These are phyloP conservation scores for Geosmithia flava DNA, from an alignment of 2,329 filamentous ascomycete genomes.

Conservation along the genomic window DNA sequence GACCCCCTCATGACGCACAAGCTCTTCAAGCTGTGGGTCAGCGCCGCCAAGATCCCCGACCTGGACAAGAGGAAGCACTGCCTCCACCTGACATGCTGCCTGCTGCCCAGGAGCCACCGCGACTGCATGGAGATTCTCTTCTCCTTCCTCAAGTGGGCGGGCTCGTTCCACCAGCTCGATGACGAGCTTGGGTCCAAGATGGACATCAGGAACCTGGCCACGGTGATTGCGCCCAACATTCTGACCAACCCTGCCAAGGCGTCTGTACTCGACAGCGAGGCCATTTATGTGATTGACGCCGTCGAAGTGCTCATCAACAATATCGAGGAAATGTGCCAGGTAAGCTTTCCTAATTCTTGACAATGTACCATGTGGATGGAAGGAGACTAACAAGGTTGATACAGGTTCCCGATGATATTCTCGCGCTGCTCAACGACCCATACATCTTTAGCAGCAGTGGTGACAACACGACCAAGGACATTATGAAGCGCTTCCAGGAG, in stretches of 20 bases:
- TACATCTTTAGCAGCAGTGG: constrained; percentile 68
- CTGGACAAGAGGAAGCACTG: constrained; percentile 72
- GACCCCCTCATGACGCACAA: constrained; percentile 94
- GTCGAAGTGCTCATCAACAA: constrained; percentile 83
- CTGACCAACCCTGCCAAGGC: constrained; percentile 59
- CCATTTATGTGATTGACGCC: constrained; percentile 86
- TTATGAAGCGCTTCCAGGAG: constrained; percentile 84
- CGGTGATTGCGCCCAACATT: constrained; percentile 94
- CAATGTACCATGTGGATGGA: not conserved
- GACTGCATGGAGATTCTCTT: constrained; percentile 94
- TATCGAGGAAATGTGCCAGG: constrained; percentile 95
- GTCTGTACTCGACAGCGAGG: constrained; percentile 66
- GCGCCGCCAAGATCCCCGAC: constrained; percentile 77
- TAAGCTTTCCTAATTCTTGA: constrained; percentile 30
- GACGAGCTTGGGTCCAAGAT: constrained; percentile 97
- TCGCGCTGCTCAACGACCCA: constrained; percentile 74
- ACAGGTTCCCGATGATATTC: constrained; percentile 86
- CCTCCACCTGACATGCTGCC: constrained; percentile 80
- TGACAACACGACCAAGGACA: constrained; percentile 94
- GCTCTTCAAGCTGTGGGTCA: constrained; percentile 81
- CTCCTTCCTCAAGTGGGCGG: constrained; percentile 93
- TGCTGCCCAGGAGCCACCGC: constrained; percentile 82
- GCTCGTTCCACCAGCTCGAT: constrained; percentile 93
- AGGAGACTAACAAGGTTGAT: not conserved
- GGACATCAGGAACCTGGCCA: constrained; percentile 95